Conservation (phyloP, 75 land plant species). For the Picea glauca region DNA sequence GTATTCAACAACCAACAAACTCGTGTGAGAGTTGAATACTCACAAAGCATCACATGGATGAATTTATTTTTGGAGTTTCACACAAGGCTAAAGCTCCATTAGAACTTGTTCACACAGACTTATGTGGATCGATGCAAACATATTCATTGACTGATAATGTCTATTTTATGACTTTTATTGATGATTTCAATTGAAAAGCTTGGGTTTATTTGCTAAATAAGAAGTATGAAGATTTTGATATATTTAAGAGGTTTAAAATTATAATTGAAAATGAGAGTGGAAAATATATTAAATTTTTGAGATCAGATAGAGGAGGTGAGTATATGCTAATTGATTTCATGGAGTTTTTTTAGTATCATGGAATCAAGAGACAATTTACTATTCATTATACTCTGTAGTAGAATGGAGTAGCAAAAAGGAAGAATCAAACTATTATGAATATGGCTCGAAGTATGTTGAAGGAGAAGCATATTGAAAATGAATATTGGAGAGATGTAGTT, state of each 20-base stretch:
- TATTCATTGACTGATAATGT: background rate
- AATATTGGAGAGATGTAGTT: too few relatives aligned
- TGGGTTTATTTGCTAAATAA: background rate
- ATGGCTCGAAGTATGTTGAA: too few relatives aligned
- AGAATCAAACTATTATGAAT: too few relatives aligned
- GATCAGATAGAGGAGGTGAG: too few relatives aligned
- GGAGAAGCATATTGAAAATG: too few relatives aligned
- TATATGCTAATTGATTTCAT: too few relatives aligned
- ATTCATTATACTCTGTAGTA: too few relatives aligned
- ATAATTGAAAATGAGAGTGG: background rate
- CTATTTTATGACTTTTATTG: background rate
- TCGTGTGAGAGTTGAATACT: background rate
- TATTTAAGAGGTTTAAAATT: background rate
- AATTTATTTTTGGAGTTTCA: background rate
- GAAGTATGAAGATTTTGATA: background rate
- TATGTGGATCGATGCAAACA: background rate
- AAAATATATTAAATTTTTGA: too few relatives aligned
- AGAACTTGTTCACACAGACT: background rate
- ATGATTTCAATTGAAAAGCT: background rate
- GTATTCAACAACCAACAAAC: background rate
- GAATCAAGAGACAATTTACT: too few relatives aligned
- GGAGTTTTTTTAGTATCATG: too few relatives aligned
- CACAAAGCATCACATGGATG: background rate
- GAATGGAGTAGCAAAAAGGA: too few relatives aligned
- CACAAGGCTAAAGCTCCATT: background rate